Percentiles rank a stretch among this genome's conserved stretches.
These are phyloP conservation scores for Aureobasidium uvarum DNA, from an alignment of 2,329 filamentous ascomycete species.

Conservation along the genomic window DNA sequence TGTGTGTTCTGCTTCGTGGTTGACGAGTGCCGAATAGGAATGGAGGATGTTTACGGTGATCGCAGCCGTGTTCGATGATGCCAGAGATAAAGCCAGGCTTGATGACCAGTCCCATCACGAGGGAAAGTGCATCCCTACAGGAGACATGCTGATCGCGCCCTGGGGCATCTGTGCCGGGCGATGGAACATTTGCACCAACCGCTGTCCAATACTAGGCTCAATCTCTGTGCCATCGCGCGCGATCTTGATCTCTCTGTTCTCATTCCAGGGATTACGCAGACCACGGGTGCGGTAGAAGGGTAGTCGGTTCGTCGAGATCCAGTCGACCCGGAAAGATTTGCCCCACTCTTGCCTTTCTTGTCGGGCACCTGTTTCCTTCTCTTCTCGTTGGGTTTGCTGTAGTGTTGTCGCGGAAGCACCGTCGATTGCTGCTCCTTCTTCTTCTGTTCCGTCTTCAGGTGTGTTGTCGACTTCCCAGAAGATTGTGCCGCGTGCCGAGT, in stretches of 20 bases:
- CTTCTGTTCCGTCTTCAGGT: slow-evolving; percentile 43
- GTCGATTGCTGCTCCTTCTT: slow-evolving; percentile 36
- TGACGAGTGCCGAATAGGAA: background rate
- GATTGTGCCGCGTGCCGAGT: slow-evolving; percentile 89
- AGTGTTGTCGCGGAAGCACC: background rate
- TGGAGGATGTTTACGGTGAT: background rate
- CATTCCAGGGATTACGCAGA: slow-evolving; percentile 89
- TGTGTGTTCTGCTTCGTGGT: background rate
- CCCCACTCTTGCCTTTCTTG: slow-evolving; percentile 68
- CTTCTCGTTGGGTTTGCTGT: slow-evolving; percentile 32
- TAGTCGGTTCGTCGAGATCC: slow-evolving; percentile 77
- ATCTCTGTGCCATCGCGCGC: slow-evolving; percentile 91
- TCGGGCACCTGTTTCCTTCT: slow-evolving; percentile 44
- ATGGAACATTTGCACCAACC: slow-evolving; percentile 76
- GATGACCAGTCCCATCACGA: background rate
- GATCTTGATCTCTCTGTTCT: slow-evolving; percentile 93
- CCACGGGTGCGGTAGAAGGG: slow-evolving; percentile 89
- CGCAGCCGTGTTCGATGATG: background rate
- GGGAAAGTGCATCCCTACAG: background rate
- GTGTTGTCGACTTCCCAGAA: slow-evolving; percentile 85
- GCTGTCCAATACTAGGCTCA: slow-evolving; percentile 75
- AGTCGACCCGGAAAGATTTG: slow-evolving; percentile 87
- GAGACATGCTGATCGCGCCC: background rate
- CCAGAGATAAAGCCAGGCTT: background rate
- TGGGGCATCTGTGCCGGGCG: background rate